phyloP scores from a whole-genome alignment of 192 early-diverging fungal genomes.

The Phlyctochytrium bullatum region DNA sequence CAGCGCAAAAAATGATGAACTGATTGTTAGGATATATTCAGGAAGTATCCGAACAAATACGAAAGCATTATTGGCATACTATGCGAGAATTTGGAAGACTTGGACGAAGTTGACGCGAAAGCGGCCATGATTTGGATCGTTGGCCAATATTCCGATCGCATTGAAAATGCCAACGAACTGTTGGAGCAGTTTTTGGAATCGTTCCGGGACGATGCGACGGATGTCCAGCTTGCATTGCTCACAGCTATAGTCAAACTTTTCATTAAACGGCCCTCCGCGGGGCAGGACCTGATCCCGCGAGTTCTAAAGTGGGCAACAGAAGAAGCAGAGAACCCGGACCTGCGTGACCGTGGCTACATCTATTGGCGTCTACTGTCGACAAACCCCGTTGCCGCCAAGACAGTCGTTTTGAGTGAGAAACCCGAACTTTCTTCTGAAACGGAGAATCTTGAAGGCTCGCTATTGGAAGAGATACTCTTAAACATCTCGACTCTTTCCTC shows the following conservation, averaged over 20 bases:
- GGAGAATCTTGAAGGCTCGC: constrained; percentile 59
- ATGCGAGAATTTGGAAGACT: constrained; percentile 84
- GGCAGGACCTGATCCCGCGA: constrained; percentile 82
- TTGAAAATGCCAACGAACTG: constrained; percentile 79
- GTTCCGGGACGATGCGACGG: constrained; percentile 76
- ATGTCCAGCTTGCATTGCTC: constrained; percentile 90
- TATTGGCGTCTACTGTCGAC: constrained; percentile 97
- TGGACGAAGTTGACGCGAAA: constrained; percentile 90
- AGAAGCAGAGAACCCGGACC: constrained; percentile 90
- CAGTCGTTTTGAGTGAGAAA: constrained; percentile 86
- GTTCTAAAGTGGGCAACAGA: constrained; percentile 86
- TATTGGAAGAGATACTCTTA: constrained; percentile 83
- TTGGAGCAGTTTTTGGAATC: constrained; percentile 76
- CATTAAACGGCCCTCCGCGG: constrained; percentile 81
- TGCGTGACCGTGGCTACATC: constrained; percentile 93
- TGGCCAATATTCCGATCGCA: constrained; percentile 91
- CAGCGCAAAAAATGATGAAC: background rate
- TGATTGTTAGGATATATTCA: constrained; percentile 74
- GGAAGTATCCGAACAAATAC: constrained; percentile 88
- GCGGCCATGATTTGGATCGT: constrained; percentile 94
- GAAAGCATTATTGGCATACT: constrained; percentile 81
- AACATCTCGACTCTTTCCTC: constrained; percentile 88
- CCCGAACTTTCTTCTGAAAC: constrained; percentile 76
- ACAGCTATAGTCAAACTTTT: constrained; percentile 93
- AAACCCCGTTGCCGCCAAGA: constrained; percentile 89